phyloP scores from a whole-genome alignment of 1,284 basidiomycete species.

The Golubevia pallescens region DNA sequence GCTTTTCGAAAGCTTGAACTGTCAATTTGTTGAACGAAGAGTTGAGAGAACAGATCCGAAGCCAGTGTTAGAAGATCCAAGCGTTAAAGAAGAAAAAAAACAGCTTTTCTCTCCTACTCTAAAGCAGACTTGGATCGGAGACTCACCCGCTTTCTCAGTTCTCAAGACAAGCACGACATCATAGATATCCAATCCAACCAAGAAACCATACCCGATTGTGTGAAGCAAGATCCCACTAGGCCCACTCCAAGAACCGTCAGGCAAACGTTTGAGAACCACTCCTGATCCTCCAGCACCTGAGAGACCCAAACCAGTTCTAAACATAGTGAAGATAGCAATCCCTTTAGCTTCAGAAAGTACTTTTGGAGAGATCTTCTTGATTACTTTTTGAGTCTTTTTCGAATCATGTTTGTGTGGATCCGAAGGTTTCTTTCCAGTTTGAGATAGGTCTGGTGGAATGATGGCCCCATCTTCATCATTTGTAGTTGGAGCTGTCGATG shows the following conservation, averaged over 20 bases:
- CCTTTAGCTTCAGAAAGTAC: constrained; percentile 18
- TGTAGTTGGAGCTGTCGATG: no score
- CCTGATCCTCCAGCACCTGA: constrained; percentile 45
- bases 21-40: background rate
- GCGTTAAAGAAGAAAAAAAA: no score
- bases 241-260: constrained; percentile 57
- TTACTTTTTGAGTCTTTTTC: constrained; percentile 56
- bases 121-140: background rate
- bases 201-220: constrained; percentile 51
- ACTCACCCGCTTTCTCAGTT: constrained; percentile 35
- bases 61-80: background rate
- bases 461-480: no score
- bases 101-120: no score
- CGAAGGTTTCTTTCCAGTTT: no score
- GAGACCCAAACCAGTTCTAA: constrained; percentile 49
- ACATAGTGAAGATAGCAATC: constrained; percentile 61
- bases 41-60: background rate
- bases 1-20: constrained; percentile 46
- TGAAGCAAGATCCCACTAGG: constrained; percentile 61
- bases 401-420: constrained; percentile 46
- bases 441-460: no score
- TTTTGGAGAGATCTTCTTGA: constrained; percentile 57
- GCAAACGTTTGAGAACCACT: constrained; percentile 51
- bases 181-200: constrained; percentile 64
- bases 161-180: constrained; percentile 64